Conservation (phyloP, 257 asterid species). For the Capsicum chinense region DNA sequence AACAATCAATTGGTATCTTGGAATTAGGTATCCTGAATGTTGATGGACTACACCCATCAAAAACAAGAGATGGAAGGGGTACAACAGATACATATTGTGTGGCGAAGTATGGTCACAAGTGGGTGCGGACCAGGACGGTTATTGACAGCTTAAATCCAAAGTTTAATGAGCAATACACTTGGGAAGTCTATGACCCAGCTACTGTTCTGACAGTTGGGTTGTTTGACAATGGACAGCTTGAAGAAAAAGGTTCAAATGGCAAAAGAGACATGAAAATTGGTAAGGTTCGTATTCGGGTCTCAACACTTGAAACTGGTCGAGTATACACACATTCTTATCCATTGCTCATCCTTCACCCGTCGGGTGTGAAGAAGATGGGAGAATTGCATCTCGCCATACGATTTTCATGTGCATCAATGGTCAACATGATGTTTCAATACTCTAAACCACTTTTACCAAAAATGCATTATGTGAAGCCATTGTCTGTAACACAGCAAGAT, state of each 20-base stretch:
- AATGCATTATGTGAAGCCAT: conserved; percentile 83
- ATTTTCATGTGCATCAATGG: conserved; percentile 72
- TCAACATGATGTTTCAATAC: conserved; percentile 66
- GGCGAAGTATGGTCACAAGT: conserved; percentile 87
- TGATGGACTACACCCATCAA: conserved; percentile 75
- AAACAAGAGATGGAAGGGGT: conserved; percentile 68
- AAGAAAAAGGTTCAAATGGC: conserved; percentile 50
- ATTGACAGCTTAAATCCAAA: conserved; percentile 79
- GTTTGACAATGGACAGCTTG: conserved; percentile 66
- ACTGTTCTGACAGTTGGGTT: conserved; percentile 90
- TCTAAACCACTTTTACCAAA: conserved; percentile 79
- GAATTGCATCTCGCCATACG: conserved; percentile 91
- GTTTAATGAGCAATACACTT: conserved; percentile 91
- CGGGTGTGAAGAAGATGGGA: conserved; percentile 95
- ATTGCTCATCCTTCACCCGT: conserved; percentile 70
- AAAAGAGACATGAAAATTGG: conserved; percentile 69
- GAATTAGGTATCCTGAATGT: conserved; percentile 81
- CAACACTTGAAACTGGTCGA: conserved; percentile 82
- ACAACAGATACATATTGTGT: conserved; percentile 81
- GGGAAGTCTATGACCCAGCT: conserved; percentile 96
- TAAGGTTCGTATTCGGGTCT: conserved; percentile 80
- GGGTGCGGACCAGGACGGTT: conserved; percentile 87
- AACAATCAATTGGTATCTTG: conserved; percentile 72
- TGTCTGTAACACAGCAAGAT: conserved; percentile 68
- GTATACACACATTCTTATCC: conserved; percentile 89